These are phyloP conservation scores for Lodderomyces jiufengensis DNA, from an alignment of 1,139 yeast species.

Conservation along the genomic window DNA sequence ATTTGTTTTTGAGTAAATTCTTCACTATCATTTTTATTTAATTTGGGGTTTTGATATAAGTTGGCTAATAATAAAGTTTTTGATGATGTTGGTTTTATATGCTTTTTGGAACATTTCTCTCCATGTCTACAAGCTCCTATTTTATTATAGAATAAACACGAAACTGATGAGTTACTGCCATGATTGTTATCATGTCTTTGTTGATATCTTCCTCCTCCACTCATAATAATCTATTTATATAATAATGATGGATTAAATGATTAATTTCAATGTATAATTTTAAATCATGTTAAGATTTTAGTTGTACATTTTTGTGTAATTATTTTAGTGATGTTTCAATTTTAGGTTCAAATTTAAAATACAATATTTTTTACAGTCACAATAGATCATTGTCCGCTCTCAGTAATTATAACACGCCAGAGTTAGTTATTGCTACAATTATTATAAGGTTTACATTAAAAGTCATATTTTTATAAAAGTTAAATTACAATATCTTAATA, in stretches of 20 bases:
- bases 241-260: constrained; percentile 6
- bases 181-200: background rate
- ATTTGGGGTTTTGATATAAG: constrained; percentile 64
- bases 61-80: constrained; percentile 66
- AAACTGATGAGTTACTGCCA: constrained; percentile 2
- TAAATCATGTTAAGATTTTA: no score
- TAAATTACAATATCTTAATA: no score
- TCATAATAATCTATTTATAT: background rate
- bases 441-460: no score
- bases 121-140: constrained; percentile 97
- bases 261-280: no score
- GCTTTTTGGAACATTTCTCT: constrained; percentile 78
- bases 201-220: background rate
- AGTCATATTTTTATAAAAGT: no score
- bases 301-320: no score
- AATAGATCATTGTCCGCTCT: no score
- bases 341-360: no score
- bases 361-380: no score
- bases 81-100: constrained; percentile 66
- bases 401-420: no score
- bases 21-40: constrained; percentile 30
- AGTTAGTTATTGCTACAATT: no score
- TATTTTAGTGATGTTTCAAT: no score
- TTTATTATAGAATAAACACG: constrained; percentile 62
- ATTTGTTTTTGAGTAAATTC: constrained; percentile 36